phyloP scores from a whole-genome alignment of 2,329 filamentous ascomycete genomes.

The Colletotrichum zoysiae region DNA sequence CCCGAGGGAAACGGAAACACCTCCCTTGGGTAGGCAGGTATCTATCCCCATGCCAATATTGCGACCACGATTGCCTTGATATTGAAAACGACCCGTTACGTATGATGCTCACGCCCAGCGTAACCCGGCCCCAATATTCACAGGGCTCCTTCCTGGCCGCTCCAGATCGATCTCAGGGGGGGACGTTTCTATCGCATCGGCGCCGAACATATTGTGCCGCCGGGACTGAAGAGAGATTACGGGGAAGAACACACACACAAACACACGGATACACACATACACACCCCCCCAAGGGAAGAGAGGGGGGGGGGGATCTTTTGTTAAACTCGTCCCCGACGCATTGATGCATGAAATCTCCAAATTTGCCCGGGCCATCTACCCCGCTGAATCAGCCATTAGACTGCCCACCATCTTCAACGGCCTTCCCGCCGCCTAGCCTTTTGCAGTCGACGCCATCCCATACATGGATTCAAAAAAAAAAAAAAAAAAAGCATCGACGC shows the following conservation, averaged over 20 bases:
- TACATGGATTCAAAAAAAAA: no score
- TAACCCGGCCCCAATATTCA: conserved; percentile 24
- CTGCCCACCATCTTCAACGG: conserved; percentile 38
- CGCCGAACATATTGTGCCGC: conserved; percentile 3
- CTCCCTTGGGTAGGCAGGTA: neutral
- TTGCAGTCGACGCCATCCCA: conserved; percentile 33
- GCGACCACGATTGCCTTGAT: conserved; percentile 21
- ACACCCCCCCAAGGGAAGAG: neutral
- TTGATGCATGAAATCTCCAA: conserved; percentile 41
- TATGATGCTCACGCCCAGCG: conserved; percentile 4
- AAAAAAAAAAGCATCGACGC: conserved; percentile 9
- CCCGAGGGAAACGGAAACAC: conserved; percentile 30
- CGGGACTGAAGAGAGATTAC: neutral
- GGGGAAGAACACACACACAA: neutral
- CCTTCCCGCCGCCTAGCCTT: conserved; percentile 40
- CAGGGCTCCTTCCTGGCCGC: conserved; percentile 26
- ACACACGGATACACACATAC: no score
- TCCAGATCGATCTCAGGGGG: conserved; percentile 9
- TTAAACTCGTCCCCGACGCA: conserved; percentile 29
- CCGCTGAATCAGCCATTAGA: conserved; percentile 42
- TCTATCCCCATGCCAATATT: conserved; percentile 33
- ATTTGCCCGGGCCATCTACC: conserved; percentile 39
- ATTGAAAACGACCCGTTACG: conserved; percentile 10
- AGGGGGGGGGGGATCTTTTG: neutral
- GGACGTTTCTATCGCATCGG: conserved; percentile 24